phyloP scores from a whole-genome alignment of 129 eudicot genomes.

The Scalesia atractyloides region DNA sequence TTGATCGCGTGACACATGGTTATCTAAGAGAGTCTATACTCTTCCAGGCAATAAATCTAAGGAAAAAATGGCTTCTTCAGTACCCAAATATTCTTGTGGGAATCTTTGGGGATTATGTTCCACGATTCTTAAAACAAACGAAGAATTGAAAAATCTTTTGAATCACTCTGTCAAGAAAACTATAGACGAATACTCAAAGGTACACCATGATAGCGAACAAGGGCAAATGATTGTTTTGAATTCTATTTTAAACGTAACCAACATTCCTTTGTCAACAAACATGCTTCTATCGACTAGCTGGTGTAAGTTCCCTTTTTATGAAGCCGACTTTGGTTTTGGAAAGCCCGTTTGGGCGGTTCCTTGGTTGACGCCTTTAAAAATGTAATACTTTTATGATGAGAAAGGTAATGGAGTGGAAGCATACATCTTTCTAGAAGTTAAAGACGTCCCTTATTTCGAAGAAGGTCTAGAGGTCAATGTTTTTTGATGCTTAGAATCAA shows the following conservation, averaged over 20 bases:
- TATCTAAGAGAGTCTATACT: background rate
- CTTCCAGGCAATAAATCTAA: background rate
- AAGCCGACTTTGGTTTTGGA: conserved; percentile 45
- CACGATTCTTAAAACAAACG: background rate
- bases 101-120: conserved; percentile 12
- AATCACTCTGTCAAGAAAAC: background rate
- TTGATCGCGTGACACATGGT: background rate
- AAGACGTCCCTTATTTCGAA: conserved; percentile 38
- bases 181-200: background rate
- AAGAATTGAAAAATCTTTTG: background rate
- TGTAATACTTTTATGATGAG: conserved; percentile 4
- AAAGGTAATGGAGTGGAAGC: conserved; percentile 39
- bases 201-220: background rate
- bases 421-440: conserved; percentile 20
- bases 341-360: conserved; percentile 36
- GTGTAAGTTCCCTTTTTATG: conserved; percentile 32
- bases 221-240: background rate
- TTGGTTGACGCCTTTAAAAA: conserved; percentile 8
- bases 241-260: background rate
- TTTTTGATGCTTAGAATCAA: background rate
- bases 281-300: conserved; percentile 24
- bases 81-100: conserved; percentile 20
- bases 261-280: background rate
- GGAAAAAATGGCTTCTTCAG: background rate
- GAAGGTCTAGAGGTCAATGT: background rate